These are phyloP conservation scores for Trichoderma aggressivum DNA, from an alignment of 2,329 filamentous ascomycete genomes.

Conservation along the genomic window DNA sequence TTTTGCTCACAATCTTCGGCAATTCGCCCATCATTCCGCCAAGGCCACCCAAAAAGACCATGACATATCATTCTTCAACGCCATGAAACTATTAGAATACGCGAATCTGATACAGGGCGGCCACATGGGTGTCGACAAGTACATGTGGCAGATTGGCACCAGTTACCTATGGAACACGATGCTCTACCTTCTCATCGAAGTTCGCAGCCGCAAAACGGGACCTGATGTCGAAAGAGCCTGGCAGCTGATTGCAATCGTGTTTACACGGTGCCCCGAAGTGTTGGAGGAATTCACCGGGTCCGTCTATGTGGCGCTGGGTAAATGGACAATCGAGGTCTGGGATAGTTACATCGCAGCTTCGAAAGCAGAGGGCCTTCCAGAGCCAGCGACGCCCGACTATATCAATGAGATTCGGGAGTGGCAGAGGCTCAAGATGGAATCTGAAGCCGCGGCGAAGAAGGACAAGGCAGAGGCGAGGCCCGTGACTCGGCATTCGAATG, in stretches of 20 bases:
- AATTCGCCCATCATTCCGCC: background rate
- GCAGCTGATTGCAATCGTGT: background rate
- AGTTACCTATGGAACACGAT: constrained; percentile 12
- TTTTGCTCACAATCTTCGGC: background rate
- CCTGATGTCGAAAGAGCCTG: background rate
- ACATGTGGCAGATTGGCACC: constrained; percentile 10
- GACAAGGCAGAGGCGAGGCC: background rate
- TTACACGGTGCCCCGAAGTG: background rate
- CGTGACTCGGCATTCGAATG: background rate
- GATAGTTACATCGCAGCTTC: background rate
- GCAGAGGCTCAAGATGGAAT: background rate
- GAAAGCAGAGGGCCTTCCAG: background rate
- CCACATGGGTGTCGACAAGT: background rate
- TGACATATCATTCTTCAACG: background rate
- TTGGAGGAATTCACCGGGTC: background rate
- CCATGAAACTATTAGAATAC: constrained; percentile 11
- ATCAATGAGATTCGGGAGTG: background rate
- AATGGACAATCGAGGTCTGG: constrained; percentile 9
- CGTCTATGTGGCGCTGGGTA: background rate
- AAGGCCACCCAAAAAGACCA: background rate
- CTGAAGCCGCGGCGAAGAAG: background rate
- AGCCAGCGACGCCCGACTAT: background rate
- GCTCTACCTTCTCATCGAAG: constrained; percentile 10
- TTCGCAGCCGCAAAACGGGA: background rate
- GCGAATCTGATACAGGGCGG: background rate